phyloP scores from a whole-genome alignment of 495 filamentous ascomycete species.

The Podospora pseudopauciseta region DNA sequence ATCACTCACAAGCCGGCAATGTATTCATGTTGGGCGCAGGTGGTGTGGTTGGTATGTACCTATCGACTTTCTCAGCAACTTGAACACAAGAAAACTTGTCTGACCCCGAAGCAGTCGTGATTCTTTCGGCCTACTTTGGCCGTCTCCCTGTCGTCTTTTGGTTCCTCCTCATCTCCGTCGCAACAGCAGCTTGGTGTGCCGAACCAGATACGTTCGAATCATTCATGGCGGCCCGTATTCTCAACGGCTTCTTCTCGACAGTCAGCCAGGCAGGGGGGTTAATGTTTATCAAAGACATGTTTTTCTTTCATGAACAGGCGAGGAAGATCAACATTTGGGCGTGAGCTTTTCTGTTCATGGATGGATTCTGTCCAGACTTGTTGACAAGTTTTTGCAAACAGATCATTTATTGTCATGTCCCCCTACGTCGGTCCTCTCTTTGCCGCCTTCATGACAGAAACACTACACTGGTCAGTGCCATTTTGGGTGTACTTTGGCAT shows the following conservation, averaged over 20 bases:
- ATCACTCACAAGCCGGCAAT: constrained; percentile 55
- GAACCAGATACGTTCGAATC: constrained; percentile 50
- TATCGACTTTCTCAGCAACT: no score
- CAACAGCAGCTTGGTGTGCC: constrained; percentile 53
- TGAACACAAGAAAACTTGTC: not conserved
- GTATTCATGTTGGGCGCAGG: constrained; percentile 56
- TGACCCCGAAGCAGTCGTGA: constrained; percentile 36
- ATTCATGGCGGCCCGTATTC: constrained; percentile 56
- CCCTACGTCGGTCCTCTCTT: constrained; percentile 60
- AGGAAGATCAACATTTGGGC: constrained; percentile 64
- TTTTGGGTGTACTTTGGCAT: constrained; percentile 55
- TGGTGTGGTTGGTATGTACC: constrained; percentile 44
- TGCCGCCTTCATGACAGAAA: constrained; percentile 54
- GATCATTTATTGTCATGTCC: constrained; percentile 43
- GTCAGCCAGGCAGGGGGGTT: constrained; percentile 51
- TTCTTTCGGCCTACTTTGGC: constrained; percentile 56
- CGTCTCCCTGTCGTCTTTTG: constrained; percentile 59
- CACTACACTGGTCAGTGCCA: constrained; percentile 48
- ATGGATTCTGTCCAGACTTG: not conserved
- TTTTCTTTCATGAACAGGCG: constrained; percentile 62
- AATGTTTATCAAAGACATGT: constrained; percentile 63
- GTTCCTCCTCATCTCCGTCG: constrained; percentile 48
- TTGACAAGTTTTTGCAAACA: constrained; percentile 8
- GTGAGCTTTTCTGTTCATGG: constrained; percentile 12
- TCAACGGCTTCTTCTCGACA: constrained; percentile 62